Evolutionary conservation across 441 rosid species (phyloP).

Genomic region (Lepidium campestre): DNA sequence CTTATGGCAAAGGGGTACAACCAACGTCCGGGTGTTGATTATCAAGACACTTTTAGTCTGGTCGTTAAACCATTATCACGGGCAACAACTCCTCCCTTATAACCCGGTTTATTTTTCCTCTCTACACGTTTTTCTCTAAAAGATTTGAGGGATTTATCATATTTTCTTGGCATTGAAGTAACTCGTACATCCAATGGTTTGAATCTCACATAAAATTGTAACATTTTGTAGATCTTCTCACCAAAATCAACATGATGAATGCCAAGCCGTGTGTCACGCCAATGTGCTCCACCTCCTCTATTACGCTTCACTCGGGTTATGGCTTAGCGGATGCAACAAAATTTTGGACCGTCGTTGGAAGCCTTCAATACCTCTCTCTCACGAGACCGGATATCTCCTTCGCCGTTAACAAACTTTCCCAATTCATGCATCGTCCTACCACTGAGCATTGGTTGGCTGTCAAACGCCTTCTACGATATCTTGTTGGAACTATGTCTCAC

Average conservation of each 20-base stretch:
- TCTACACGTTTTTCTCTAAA: no score
- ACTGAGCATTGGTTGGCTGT: background rate
- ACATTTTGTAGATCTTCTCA: background rate
- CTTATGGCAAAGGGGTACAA: no score
- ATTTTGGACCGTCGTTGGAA: background rate
- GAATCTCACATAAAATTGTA: no score
- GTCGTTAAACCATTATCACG: no score
- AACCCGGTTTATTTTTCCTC: no score
- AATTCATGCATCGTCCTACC: background rate
- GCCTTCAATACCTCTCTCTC: background rate
- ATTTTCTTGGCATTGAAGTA: background rate
- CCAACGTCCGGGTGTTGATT: no score
- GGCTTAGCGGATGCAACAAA: background rate
- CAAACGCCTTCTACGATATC: background rate
- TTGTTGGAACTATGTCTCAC: background rate
- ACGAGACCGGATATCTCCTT: background rate
- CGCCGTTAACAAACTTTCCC: background rate
- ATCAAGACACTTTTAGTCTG: no score
- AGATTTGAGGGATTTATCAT: no score
- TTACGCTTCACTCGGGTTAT: background rate
- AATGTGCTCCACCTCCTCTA: background rate
- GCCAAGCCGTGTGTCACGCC: background rate
- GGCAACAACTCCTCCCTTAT: no score
- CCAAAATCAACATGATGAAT: background rate
- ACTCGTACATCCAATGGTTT: no score